A percentile compares a stretch with the other conserved stretches of the same genome.
These are phyloP conservation scores for Hondaea fermentalgiana DNA, from an alignment of 108 stramenopile species.

Conservation along the genomic window DNA sequence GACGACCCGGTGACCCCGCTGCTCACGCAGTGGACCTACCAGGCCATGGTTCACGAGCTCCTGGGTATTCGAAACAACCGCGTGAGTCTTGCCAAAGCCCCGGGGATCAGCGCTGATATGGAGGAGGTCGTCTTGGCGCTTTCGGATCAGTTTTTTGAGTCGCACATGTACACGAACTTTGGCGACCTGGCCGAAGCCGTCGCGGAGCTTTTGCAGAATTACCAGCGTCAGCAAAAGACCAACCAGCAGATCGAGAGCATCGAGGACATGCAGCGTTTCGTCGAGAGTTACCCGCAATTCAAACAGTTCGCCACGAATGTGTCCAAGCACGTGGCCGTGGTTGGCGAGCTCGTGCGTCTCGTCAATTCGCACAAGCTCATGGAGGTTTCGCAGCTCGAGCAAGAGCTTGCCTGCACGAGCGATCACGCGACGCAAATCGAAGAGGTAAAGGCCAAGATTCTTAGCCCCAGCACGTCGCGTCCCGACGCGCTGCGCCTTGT, in stretches of 20 bases:
- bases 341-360: constrained; percentile 85
- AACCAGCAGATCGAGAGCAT: constrained; percentile 71
- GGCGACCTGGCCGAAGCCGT: constrained; percentile 92
- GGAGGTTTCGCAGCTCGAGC: constrained; percentile 97
- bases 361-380: constrained; percentile 81
- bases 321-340: constrained; percentile 91
- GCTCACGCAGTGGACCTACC: constrained; percentile 97
- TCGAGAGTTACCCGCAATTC: constrained; percentile 93
- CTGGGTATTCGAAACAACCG: constrained; percentile 92
- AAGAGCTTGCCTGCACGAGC: constrained; percentile 88
- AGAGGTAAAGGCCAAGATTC: constrained; percentile 76
- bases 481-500: constrained; percentile 93
- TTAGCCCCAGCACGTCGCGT: constrained; percentile 59
- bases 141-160: constrained; percentile 83
- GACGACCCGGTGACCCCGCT: constrained; percentile 98
- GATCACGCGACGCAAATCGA: constrained; percentile 78
- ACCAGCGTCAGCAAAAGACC: constrained; percentile 72
- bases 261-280: constrained; percentile 96
- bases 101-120: constrained; percentile 69
- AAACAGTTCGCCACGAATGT: constrained; percentile 72
- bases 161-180: constrained; percentile 88
- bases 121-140: constrained; percentile 89
- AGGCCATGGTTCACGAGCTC: constrained; percentile 99
- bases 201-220: constrained; percentile 81
- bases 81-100: constrained; percentile 72